These are phyloP conservation scores for Bombardia bombarda DNA, from an alignment of 495 filamentous ascomycete genomes.

Conservation along the genomic window DNA sequence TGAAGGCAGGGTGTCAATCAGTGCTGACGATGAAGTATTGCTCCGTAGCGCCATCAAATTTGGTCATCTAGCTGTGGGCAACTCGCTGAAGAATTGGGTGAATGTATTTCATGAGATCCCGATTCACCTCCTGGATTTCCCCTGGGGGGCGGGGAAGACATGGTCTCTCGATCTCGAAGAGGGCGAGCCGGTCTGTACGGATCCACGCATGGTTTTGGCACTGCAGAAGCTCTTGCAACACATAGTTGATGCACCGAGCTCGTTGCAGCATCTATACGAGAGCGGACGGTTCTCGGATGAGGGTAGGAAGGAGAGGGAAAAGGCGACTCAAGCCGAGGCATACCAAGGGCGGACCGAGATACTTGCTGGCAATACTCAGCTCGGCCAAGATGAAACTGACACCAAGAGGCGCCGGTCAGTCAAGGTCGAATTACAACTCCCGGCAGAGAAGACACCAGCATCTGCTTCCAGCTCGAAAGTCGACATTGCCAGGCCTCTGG, in stretches of 20 bases:
- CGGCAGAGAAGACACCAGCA: background rate
- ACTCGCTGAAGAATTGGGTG: constrained; percentile 55
- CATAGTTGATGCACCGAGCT: constrained; percentile 26
- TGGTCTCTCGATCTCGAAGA: constrained; percentile 55
- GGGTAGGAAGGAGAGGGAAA: constrained; percentile 24
- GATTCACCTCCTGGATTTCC: constrained; percentile 55
- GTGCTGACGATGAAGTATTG: constrained; percentile 47
- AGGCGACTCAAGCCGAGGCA: background rate
- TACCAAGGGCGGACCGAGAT: constrained; percentile 1
- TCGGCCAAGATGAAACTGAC: constrained; percentile 23
- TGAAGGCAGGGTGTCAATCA: constrained; percentile 42
- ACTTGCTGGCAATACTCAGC: constrained; percentile 32
- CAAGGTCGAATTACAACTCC: constrained; percentile 9
- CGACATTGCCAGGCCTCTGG: constrained; percentile 41
- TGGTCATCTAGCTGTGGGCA: constrained; percentile 50
- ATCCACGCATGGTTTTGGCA: constrained; percentile 27
- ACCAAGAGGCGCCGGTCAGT: constrained; percentile 17
- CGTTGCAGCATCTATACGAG: constrained; percentile 27
- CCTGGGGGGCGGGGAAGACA: constrained; percentile 41
- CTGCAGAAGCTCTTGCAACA: constrained; percentile 33
- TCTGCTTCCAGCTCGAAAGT: background rate
- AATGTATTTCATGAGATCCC: constrained; percentile 70
- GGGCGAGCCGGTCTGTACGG: constrained; percentile 30
- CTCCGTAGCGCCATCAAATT: constrained; percentile 55
- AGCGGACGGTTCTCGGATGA: constrained; percentile 27